Percentiles rank a stretch among this genome's conserved stretches.
Conservation (phyloP, 2,329 filamentous ascomycete species). For the Lachnum nothofagi region DNA sequence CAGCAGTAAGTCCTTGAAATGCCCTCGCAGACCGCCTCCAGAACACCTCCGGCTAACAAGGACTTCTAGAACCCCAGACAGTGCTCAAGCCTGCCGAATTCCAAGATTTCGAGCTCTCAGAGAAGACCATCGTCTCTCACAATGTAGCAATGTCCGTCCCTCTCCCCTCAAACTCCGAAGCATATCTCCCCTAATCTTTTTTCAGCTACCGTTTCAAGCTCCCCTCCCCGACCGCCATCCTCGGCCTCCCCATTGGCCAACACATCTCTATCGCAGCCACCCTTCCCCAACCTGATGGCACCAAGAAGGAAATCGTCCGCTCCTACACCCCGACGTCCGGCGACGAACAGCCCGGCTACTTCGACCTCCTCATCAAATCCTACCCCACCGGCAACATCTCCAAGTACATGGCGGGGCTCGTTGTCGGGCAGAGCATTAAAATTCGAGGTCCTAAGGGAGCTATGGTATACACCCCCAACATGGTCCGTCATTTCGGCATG, state of each 20-base stretch:
- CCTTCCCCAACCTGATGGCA: slow-evolving; percentile 60
- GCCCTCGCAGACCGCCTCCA: not conserved
- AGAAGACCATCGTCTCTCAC: slow-evolving; percentile 94
- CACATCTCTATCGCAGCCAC: slow-evolving; percentile 93
- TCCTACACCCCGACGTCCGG: slow-evolving; percentile 91
- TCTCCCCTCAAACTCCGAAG: slow-evolving; percentile 2
- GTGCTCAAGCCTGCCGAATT: slow-evolving; percentile 82
- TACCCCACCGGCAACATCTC: slow-evolving; percentile 98
- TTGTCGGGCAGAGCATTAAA: slow-evolving; percentile 80
- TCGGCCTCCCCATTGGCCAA: slow-evolving; percentile 95
- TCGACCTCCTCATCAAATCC: slow-evolving; percentile 96
- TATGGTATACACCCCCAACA: slow-evolving; percentile 95
- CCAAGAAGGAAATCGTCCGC: slow-evolving; percentile 76
- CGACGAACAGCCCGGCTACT: slow-evolving; percentile 82
- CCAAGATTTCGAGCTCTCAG: slow-evolving; percentile 86
- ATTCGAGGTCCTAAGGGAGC: slow-evolving; percentile 93
- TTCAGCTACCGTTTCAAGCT: slow-evolving; percentile 85
- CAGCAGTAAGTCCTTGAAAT: slow-evolving; percentile 49
- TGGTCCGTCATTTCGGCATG: slow-evolving; percentile 96
- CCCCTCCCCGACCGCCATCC: slow-evolving; percentile 69
- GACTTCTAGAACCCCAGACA: slow-evolving; percentile 63
- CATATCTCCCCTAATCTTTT: slow-evolving; percentile 13
- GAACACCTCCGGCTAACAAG: slow-evolving; percentile 10
- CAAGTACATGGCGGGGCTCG: slow-evolving; percentile 78
- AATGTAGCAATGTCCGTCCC: slow-evolving; percentile 82